Evolutionary conservation across 2,329 filamentous ascomycete species (phyloP).

Genomic region (Sclerotinia minor): DNA sequence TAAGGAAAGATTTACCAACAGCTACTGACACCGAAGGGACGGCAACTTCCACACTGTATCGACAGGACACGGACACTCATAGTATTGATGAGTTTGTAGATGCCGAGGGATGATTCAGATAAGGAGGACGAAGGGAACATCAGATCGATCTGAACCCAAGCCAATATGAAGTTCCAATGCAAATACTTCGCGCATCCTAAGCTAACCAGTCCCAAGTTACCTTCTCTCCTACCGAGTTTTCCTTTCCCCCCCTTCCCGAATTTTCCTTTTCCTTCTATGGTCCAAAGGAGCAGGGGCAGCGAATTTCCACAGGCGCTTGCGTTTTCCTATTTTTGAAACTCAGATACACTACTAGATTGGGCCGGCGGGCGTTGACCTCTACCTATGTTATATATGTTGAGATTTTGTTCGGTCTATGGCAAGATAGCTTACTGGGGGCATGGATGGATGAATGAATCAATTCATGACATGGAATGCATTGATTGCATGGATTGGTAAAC

Average conservation of each 20-base stretch:
- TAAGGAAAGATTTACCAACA: constrained; percentile 52
- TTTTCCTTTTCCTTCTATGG: background rate
- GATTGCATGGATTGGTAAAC: background rate
- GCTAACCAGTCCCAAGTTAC: background rate
- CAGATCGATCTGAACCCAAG: background rate
- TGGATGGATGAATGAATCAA: background rate
- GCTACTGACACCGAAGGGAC: constrained; percentile 22
- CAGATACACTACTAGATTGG: constrained; percentile 21
- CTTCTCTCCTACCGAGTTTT: background rate
- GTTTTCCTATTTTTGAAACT: constrained; percentile 4
- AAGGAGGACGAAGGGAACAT: background rate
- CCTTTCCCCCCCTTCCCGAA: background rate
- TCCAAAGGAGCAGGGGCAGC: background rate
- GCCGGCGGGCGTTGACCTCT: constrained; percentile 20
- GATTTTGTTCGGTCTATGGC: constrained; percentile 5
- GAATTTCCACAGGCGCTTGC: background rate
- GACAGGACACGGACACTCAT: constrained; percentile 39
- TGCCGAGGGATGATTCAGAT: constrained; percentile 34
- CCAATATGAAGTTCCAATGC: background rate
- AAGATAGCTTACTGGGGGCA: background rate
- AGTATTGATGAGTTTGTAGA: constrained; percentile 43
- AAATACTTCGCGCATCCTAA: background rate
- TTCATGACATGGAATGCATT: background rate
- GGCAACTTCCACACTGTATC: constrained; percentile 28
- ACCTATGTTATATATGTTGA: constrained; percentile 17